Percentiles rank a stretch among this genome's conserved stretches.
Evolutionary conservation across 306 rosid species (phyloP).

Genomic region (Begonia fuchsioides): DNA sequence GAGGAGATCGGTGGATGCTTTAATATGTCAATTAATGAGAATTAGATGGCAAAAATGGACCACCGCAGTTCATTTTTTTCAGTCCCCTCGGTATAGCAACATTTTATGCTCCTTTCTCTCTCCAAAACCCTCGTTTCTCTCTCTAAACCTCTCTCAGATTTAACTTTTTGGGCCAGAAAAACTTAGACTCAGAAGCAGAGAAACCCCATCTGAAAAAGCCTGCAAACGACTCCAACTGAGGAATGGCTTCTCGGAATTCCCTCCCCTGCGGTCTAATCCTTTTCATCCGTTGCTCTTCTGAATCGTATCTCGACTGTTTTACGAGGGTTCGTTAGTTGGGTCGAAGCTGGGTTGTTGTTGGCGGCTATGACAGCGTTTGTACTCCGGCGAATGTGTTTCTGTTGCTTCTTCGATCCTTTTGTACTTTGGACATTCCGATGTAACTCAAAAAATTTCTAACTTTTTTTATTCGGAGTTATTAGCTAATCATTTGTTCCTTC

Average conservation of each 20-base stretch:
- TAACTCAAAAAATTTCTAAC: not conserved
- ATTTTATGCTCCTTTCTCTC: constrained; percentile 25
- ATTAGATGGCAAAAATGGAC: constrained; percentile 68
- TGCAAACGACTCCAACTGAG: constrained; percentile 42
- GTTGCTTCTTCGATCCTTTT: not conserved
- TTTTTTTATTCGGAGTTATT: not conserved
- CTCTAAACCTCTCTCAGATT: not conserved
- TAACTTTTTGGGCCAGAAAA: not conserved
- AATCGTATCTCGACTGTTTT: not conserved
- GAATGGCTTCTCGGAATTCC: constrained; percentile 40
- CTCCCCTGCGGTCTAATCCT: constrained; percentile 3
- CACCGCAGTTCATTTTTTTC: constrained; percentile 50
- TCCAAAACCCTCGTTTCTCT: not conserved
- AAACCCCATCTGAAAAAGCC: constrained; percentile 53
- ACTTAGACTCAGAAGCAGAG: not conserved
- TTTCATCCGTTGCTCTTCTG: not conserved
- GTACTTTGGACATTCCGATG: not conserved
- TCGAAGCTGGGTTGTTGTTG: no score
- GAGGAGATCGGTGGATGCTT: constrained; percentile 40
- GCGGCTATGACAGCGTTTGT: no score
- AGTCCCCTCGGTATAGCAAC: constrained; percentile 51
- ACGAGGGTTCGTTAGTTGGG: not conserved
- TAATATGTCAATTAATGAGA: constrained; percentile 47
- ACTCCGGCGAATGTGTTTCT: no score
- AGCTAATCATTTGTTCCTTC: not conserved